Conservation (phyloP, 2,329 filamentous ascomycete genomes). For the Rutstroemia sp. region DNA sequence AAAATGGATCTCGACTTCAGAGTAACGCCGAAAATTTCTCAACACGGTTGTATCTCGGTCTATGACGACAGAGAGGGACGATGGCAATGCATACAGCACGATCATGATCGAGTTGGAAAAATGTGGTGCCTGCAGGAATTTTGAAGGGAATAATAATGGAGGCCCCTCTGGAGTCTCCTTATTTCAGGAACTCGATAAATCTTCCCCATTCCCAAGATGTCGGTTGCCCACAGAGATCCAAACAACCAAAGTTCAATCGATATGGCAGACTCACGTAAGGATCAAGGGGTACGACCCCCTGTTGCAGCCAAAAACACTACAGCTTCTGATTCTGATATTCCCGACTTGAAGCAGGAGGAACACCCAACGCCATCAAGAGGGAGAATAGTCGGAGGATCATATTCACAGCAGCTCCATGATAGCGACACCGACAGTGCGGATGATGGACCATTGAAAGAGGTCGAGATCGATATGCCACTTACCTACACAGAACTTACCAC, state of each 20-base stretch:
- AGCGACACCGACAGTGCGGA: slow-evolving; percentile 25
- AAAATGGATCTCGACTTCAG: slow-evolving; percentile 3
- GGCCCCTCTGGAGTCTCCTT: slow-evolving; percentile 1
- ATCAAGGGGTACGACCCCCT: not conserved
- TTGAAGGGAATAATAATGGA: slow-evolving; percentile 1
- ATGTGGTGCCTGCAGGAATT: not conserved
- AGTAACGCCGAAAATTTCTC: slow-evolving; percentile 12
- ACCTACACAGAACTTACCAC: slow-evolving; percentile 37
- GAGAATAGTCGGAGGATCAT: slow-evolving; percentile 34
- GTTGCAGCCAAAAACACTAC: not conserved
- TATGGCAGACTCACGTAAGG: not conserved
- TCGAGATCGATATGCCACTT: slow-evolving; percentile 42
- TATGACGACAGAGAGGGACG: slow-evolving; percentile 16
- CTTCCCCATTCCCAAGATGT: slow-evolving; percentile 3
- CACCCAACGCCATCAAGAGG: slow-evolving; percentile 20
- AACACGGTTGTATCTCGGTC: slow-evolving; percentile 18
- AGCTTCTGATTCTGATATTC: not conserved
- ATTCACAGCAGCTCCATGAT: slow-evolving; percentile 29
- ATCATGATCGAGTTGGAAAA: not conserved
- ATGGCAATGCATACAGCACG: slow-evolving; percentile 5
- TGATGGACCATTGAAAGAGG: slow-evolving; percentile 32
- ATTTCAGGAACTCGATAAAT: slow-evolving; percentile 9
- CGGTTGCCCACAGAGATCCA: not conserved
- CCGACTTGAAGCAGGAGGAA: slow-evolving; percentile 16
- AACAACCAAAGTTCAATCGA: not conserved